Evolutionary conservation across 2,329 filamentous ascomycete species (phyloP).

Genomic region (Neonectria ditissima): DNA sequence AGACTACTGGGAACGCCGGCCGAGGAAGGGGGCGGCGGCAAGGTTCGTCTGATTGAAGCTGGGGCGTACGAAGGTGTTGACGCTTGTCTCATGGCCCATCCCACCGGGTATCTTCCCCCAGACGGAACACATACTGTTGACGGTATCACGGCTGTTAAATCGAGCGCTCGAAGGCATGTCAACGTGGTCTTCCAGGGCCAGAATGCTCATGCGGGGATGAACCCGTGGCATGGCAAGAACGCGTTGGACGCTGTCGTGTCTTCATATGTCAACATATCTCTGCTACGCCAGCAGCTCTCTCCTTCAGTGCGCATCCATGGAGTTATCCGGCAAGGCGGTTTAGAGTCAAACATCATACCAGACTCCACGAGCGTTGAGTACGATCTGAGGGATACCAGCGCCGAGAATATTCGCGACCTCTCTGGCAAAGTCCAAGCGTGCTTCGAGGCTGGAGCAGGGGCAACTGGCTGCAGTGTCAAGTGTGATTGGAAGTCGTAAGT

Average conservation of each 20-base stretch:
- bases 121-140: conserved; percentile 9
- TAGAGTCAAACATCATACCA: conserved; percentile 68
- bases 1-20: conserved; percentile 63
- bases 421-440: conserved; percentile 52
- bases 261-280: conserved; percentile 60
- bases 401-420: conserved; percentile 52
- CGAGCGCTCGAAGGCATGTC: conserved; percentile 63
- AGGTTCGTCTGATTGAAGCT: conserved; percentile 58
- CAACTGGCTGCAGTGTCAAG: conserved; percentile 61
- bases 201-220: conserved; percentile 67
- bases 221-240: conserved; percentile 71
- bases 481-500: conserved; percentile 45
- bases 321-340: conserved; percentile 65
- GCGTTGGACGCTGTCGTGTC: conserved; percentile 68
- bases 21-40: conserved; percentile 65
- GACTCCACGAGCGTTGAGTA: conserved; percentile 56
- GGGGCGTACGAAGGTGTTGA: conserved; percentile 57
- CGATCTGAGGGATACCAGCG: conserved; percentile 41
- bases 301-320: conserved; percentile 63
- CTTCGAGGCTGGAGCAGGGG: conserved; percentile 54
- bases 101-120: conserved; percentile 26
- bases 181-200: conserved; percentile 65
- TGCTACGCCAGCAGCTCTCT: conserved; percentile 67
- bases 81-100: conserved; percentile 47
- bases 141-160: conserved; percentile 56